Base-by-base conservation (phyloP, 2,329 filamentous ascomycete species). In the Cytospora leucostoma region DNA sequence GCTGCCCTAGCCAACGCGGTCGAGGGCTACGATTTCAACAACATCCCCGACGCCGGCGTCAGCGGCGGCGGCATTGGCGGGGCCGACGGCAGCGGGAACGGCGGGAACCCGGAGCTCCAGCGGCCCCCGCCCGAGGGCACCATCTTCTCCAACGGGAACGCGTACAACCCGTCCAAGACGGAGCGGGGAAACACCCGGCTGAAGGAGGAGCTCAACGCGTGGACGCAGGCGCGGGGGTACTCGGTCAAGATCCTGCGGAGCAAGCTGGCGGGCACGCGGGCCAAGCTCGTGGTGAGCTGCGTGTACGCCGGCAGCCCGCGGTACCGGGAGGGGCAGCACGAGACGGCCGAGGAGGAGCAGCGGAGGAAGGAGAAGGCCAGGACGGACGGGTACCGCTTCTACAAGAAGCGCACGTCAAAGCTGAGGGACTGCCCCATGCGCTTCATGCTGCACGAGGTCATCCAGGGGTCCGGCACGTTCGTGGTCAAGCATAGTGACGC, bases 251-350 rank as follows among this genome's bases (percentile, higher is more conserved):
- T 65, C 44, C 51, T 59, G 55, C 63, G 60, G 38, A 63, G 51
- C 56, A 65, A 63, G 60, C 52, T 56, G 19, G 55, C 59, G 12
- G 63, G 63, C 27, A 57, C 63, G 13, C 54, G 61, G 55, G 32
- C 55, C 5, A 76, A 63, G 59, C 60, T 65, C 34, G 44, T 62
- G 50, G 53, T 65, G 27, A 55, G 52, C 49, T 65, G 63, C 37
- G 33, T 59, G 40, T 38, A 56, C 40, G 56, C 51, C 4, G 63
- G 63, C 44, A 59, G 35, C 34, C 35, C 59, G 15, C 49, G 47
- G 34, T 37, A 59, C 34, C 49, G 44, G 15, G 51, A 58, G 6
- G 44, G 37, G 34, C 50, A 58, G 19, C 56, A 52, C 17, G 17
- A 21, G 5, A 35, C 51, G 10, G 50, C 61, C 27, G 57, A 59